Evolutionary conservation across 805 yeast genomes (phyloP).

Genomic region (Hanseniaspora vineae): DNA sequence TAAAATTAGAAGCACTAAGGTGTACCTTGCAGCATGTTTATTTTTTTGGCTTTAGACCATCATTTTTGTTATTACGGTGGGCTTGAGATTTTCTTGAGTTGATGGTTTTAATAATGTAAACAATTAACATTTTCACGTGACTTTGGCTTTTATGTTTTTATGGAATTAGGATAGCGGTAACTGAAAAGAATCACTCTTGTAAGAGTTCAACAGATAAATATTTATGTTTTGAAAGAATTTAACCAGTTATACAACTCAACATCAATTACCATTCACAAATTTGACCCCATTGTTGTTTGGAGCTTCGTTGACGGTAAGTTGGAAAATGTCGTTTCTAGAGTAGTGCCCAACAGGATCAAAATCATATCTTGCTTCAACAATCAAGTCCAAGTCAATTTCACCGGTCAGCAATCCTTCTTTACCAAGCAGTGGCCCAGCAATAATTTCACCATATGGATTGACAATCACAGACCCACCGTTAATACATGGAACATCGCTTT

Average conservation of each 20-base stretch:
- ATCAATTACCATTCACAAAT: background rate
- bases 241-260: no score
- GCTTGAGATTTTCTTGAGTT: no score
- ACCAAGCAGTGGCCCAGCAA: constrained; percentile 32
- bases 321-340: constrained; percentile 31
- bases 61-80: no score
- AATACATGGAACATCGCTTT: constrained; percentile 22
- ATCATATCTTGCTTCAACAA: constrained; percentile 29
- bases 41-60: no score
- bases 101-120: no score
- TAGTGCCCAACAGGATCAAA: constrained; percentile 33
- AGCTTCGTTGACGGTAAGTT: constrained; percentile 28
- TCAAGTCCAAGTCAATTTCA: constrained; percentile 27
- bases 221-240: no score
- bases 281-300: constrained; percentile 1
- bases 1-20: no score
- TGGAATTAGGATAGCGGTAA: no score
- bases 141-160: no score
- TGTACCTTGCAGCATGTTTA: no score
- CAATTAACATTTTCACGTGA: no score
- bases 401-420: constrained; percentile 29
- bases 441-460: constrained; percentile 30
- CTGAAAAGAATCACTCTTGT: no score
- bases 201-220: background rate
- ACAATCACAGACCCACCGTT: constrained; percentile 31